phyloP scores from a whole-genome alignment of 768 basidiomycete genomes.

The Leccinum incarnatum region DNA sequence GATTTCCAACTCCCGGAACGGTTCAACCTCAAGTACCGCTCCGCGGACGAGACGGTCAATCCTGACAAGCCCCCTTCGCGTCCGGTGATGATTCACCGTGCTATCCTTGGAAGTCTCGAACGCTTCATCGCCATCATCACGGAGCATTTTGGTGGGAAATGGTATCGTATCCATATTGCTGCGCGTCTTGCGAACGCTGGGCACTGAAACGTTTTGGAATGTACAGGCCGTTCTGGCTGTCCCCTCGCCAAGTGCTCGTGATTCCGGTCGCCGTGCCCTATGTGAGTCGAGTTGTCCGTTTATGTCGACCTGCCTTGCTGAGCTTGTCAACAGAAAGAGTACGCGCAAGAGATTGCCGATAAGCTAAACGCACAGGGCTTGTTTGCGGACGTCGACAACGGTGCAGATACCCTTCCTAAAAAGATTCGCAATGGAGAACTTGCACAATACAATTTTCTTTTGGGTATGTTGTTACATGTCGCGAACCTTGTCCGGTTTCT shows the following conservation, averaged over 20 bases:
- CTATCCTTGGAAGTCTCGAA: constrained; percentile 91
- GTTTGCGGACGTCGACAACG: constrained; percentile 90
- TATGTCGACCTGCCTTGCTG: constrained; percentile 2
- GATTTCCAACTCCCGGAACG: constrained; percentile 98
- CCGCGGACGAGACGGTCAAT: constrained; percentile 57
- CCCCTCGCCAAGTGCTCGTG: constrained; percentile 92
- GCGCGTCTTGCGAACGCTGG: neutral
- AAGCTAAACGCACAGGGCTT: constrained; percentile 66
- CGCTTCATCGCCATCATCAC: constrained; percentile 96
- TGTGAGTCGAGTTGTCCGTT: constrained; percentile 46
- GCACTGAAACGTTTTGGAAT: constrained; percentile 1
- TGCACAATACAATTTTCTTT: constrained; percentile 96
- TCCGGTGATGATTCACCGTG: constrained; percentile 98
- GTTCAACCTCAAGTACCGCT: constrained; percentile 91
- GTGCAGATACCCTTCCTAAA: constrained; percentile 90
- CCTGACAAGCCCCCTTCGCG: constrained; percentile 56
- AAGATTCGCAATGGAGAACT: constrained; percentile 98
- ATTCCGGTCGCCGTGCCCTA: constrained; percentile 90
- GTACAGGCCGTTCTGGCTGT: constrained; percentile 94
- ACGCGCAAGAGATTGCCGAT: constrained; percentile 78
- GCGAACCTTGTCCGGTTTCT: neutral
- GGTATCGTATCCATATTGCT: constrained; percentile 47
- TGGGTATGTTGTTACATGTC: constrained; percentile 54
- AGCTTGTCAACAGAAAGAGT: constrained; percentile 62
- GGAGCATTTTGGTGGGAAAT: constrained; percentile 97